Base-by-base conservation (phyloP, 192 early-diverging fungal genomes). In the Thamnidium elegans region DNA sequence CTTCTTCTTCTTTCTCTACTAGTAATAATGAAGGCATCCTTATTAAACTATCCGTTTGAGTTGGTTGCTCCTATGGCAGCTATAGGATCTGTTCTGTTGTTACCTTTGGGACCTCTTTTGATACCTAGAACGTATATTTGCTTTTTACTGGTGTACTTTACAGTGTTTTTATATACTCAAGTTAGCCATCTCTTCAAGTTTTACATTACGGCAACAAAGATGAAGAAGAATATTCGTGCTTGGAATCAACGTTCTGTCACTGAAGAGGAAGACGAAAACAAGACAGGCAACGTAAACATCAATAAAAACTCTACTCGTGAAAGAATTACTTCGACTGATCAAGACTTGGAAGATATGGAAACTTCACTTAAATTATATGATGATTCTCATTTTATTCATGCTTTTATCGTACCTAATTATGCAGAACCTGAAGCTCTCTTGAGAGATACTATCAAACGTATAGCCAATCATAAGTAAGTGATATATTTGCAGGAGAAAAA, bases 351-450 rank as follows among this genome's bases (percentile, higher is more conserved):
- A 10, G 76, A 74, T 7, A 71, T 73, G 68, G 72, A 73, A 59
- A 62, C 62, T 10, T 26, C 26, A 26, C 26, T 26, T 3, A 26
- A 26, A 26, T 26, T 26, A 26, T 68, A 70, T 55, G 67, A 73
- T n/a, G 76, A 72, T 50, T 44, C 60, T 21, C 55, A 70, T 46
- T 68, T 86, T 44, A 67, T 79, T 23, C 89, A 91, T 73, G 79
- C 88, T 23, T 77, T 91, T 71, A 84, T 91, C 66, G 77, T 91
- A 44, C 89, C 89, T 17, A 86, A 89, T 67, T 91, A 89, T 75
- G 80, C 79, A 55, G 89, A 91, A 67, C 79, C 81, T 31, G 71
- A 86, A 66, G 85, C 84, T 15, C 83, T 88, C 39, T 65, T 91
- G 36, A 82, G 81, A 52, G 86, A 88, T 63, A 91, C 89, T 7